A percentile compares a stretch with the other conserved stretches of the same genome.
Conservation (phyloP, 305 asterid genomes). For the Fraxinus albicans region DNA sequence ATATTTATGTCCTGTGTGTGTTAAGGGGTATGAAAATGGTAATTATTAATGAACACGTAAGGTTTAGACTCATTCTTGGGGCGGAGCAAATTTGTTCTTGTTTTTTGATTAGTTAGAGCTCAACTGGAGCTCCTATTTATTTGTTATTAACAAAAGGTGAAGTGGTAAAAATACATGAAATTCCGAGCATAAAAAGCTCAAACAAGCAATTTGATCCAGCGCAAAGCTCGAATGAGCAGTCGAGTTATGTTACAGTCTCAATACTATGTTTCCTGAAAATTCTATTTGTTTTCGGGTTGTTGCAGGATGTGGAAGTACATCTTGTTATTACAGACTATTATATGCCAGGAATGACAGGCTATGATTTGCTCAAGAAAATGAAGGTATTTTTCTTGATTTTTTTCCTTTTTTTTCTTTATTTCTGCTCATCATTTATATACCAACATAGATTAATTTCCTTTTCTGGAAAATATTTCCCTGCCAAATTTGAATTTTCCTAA, state of each 20-base stretch:
- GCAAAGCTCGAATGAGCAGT: not conserved
- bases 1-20: not conserved
- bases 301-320: constrained; percentile 57
- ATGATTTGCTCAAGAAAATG: constrained; percentile 78
- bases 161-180: not conserved
- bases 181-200: not conserved
- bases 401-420: not conserved
- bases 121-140: not conserved
- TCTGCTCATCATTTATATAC: not conserved
- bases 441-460: not conserved
- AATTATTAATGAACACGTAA: not conserved
- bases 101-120: not conserved
- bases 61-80: not conserved
- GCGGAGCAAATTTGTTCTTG: not conserved
- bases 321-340: constrained; percentile 89
- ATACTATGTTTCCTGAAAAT: not conserved
- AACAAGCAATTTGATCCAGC: not conserved
- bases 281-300: not conserved
- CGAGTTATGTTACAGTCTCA: not conserved
- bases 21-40: not conserved
- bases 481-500: constrained; percentile 1
- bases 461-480: constrained; percentile 23
- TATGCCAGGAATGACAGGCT: constrained; percentile 97
- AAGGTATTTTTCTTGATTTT: constrained; percentile 29
- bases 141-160: not conserved